These are phyloP conservation scores for Backusella parvicylindrica DNA, from an alignment of 192 early-diverging fungal species.

Conservation along the genomic window DNA sequence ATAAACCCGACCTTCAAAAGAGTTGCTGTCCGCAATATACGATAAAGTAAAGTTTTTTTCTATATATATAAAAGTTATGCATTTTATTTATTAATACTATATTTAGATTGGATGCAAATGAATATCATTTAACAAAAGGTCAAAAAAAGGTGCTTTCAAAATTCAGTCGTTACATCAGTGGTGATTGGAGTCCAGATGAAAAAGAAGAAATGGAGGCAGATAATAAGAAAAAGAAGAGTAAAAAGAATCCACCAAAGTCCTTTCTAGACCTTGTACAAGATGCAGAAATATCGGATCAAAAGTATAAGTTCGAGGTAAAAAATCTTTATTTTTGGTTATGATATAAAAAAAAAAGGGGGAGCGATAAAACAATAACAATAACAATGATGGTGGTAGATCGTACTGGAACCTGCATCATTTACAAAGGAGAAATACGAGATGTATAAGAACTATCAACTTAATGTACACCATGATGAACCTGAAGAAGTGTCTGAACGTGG, in stretches of 20 bases:
- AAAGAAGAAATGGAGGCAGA: neutral
- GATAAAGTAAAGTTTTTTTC: constrained; percentile 48
- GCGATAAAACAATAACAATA: too few relatives aligned
- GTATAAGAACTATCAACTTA: constrained; percentile 78
- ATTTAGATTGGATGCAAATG: constrained; percentile 47
- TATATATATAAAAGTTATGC: neutral
- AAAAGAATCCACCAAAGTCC: constrained; percentile 10
- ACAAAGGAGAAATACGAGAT: constrained; percentile 72
- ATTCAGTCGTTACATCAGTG: constrained; percentile 54
- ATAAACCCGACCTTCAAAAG: constrained; percentile 63
- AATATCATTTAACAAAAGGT: constrained; percentile 57
- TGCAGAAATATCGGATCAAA: neutral
- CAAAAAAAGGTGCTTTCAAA: constrained; percentile 66
- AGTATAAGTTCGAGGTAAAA: neutral
- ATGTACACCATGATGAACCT: constrained; percentile 74
- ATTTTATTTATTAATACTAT: neutral
- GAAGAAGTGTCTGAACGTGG: constrained; percentile 42
- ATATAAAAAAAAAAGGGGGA: too few relatives aligned
- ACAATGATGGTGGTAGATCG: constrained; percentile 50
- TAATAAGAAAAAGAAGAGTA: constrained; percentile 20
- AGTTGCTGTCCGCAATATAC: constrained; percentile 78
- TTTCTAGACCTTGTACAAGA: neutral
- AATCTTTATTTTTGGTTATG: too few relatives aligned
- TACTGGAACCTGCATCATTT: constrained; percentile 62
- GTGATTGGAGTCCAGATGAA: constrained; percentile 20